Percentiles rank a stretch among this genome's conserved stretches.
Conservation (phyloP, 2,329 filamentous ascomycete genomes). For the Venturiaceae sp. region DNA sequence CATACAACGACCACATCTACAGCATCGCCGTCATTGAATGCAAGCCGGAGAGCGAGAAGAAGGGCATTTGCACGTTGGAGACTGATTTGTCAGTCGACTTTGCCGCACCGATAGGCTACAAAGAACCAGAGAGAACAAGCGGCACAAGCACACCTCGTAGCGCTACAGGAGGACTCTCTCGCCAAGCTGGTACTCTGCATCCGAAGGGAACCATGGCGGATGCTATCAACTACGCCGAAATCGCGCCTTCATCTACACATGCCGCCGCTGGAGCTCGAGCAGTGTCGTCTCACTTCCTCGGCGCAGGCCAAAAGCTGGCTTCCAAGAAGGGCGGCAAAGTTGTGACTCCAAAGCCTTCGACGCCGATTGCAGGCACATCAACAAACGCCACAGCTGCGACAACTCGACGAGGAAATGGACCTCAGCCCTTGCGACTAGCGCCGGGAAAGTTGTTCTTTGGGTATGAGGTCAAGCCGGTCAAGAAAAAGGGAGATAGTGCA, state of each 20-base stretch:
- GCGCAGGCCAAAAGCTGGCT: slow-evolving; percentile 71
- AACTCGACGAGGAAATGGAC: slow-evolving; percentile 57
- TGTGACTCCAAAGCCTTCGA: slow-evolving; percentile 47
- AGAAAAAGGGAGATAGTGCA: slow-evolving; percentile 53
- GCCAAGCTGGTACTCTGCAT: slow-evolving; percentile 64
- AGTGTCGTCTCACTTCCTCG: slow-evolving; percentile 67
- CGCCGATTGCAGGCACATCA: slow-evolving; percentile 53
- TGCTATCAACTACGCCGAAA: slow-evolving; percentile 90
- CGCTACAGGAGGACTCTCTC: slow-evolving; percentile 50
- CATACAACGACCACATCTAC: slow-evolving; percentile 91
- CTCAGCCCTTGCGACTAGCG: slow-evolving; percentile 73
- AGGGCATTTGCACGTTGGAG: slow-evolving; percentile 84
- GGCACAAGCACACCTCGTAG: slow-evolving; percentile 84
- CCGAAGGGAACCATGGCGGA: slow-evolving; percentile 91
- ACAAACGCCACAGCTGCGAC: slow-evolving; percentile 29
- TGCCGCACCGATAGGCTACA: slow-evolving; percentile 85
- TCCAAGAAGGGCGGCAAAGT: slow-evolving; percentile 73
- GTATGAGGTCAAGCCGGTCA: slow-evolving; percentile 83
- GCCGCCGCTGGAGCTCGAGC: slow-evolving; percentile 53
- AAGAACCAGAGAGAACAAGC: slow-evolving; percentile 69
- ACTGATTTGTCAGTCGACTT: slow-evolving; percentile 97
- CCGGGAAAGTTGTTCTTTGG: slow-evolving; percentile 95
- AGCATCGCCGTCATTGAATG: slow-evolving; percentile 90
- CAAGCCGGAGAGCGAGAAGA: slow-evolving; percentile 77
- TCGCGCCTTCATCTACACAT: slow-evolving; percentile 66